A percentile compares a stretch with the other conserved stretches of the same genome.
Conservation (phyloP, 1,284 basidiomycete species). For the Phenoliferia sp. region DNA sequence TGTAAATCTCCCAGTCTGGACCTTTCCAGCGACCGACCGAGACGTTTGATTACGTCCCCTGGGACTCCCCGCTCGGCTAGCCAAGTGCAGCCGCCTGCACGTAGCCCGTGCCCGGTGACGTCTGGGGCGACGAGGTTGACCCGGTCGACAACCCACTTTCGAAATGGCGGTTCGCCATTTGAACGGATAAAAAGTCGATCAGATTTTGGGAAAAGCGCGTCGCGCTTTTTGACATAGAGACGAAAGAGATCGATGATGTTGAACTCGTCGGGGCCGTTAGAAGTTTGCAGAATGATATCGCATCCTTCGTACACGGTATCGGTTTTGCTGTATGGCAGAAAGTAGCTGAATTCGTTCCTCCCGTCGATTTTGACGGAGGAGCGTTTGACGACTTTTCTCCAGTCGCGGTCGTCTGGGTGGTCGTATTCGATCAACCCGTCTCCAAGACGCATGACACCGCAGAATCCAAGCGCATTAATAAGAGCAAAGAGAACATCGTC, state of each 20-base stretch:
- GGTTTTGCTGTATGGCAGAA: not conserved
- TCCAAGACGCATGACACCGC: not conserved
- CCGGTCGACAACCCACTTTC: not conserved
- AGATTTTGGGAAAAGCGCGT: not conserved
- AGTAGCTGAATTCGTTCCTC: not conserved
- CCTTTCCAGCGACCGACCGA: not conserved
- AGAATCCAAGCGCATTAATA: not conserved
- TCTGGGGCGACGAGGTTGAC: not conserved
- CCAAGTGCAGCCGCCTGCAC: not conserved
- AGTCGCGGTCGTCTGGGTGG: not conserved
- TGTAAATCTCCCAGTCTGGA: not conserved
- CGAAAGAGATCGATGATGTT: not conserved
- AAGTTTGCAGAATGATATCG: not conserved
- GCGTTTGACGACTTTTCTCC: not conserved
- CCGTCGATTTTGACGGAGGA: not conserved
- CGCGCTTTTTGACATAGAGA: not conserved
- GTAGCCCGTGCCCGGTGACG: not conserved
- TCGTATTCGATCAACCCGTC: not conserved
- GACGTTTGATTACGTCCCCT: not conserved
- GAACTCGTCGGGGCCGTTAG: not conserved
- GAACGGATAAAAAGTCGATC: not conserved
- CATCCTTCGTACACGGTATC: not conserved
- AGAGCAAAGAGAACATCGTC: not conserved
- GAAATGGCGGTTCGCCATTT: not conserved
- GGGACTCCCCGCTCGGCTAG: not conserved